Evolutionary conservation across 2,329 filamentous ascomycete genomes (phyloP).

Genomic region (Dactylellina drechsleri): DNA sequence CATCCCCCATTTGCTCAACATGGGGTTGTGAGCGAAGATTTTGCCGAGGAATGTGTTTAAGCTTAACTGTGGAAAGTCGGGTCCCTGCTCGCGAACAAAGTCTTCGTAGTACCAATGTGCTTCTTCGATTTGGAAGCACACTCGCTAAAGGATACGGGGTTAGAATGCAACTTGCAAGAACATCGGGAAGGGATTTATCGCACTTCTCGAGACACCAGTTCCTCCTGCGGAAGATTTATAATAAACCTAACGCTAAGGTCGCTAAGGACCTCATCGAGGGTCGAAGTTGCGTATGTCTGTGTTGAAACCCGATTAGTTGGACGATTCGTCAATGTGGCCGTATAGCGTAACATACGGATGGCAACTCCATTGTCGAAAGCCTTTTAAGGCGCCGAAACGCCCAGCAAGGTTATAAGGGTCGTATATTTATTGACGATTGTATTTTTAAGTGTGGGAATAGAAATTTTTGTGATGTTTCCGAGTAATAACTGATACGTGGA

Average conservation of each 20-base stretch:
- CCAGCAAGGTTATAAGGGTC: slow-evolving; percentile 26
- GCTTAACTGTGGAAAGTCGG: slow-evolving; percentile 76
- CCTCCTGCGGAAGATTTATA: slow-evolving; percentile 92
- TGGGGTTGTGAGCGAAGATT: slow-evolving; percentile 93
- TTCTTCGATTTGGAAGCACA: slow-evolving; percentile 98
- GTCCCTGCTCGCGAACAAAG: slow-evolving; percentile 84
- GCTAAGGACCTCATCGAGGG: slow-evolving; percentile 57
- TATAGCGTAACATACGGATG: slow-evolving; percentile 28
- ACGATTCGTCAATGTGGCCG: not conserved
- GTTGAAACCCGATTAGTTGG: slow-evolving; percentile 11
- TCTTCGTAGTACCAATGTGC: slow-evolving; percentile 99
- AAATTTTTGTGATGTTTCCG: too few species aligned
- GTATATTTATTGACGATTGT: not conserved
- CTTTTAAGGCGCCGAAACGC: slow-evolving; percentile 41
- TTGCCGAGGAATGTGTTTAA: slow-evolving; percentile 85
- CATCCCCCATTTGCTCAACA: slow-evolving; percentile 74
- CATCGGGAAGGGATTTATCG: not conserved
- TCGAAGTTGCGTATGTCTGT: slow-evolving; percentile 57
- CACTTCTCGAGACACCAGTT: slow-evolving; percentile 81
- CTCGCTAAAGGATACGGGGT: slow-evolving; percentile 66
- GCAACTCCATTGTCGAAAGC: slow-evolving; percentile 38
- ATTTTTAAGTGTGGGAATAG: too few species aligned
- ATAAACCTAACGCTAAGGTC: slow-evolving; percentile 74
- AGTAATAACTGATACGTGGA: slow-evolving; percentile 1
- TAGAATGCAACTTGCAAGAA: not conserved